These are phyloP conservation scores for Chenopodium album DNA, from an alignment of 148 eudicot species.

Conservation along the genomic window DNA sequence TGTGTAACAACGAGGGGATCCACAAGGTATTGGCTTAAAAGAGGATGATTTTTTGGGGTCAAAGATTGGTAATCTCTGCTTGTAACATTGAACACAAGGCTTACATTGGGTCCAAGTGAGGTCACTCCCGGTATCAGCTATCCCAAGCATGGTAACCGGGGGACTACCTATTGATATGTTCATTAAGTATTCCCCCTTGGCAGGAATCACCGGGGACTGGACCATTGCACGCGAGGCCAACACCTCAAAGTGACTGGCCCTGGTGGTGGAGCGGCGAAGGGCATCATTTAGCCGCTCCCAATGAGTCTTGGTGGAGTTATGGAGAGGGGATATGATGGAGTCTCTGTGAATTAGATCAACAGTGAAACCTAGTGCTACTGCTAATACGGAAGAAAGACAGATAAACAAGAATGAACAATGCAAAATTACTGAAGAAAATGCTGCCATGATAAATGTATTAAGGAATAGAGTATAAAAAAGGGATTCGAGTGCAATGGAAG, in stretches of 20 bases:
- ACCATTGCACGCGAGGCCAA: neutral
- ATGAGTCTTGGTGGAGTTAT: conserved; percentile 25
- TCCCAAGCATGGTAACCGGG: conserved; percentile 27
- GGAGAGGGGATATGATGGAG: conserved; percentile 29
- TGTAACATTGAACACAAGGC: conserved; percentile 41
- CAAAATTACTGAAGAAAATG: neutral
- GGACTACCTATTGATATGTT: conserved; percentile 51
- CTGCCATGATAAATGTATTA: neutral
- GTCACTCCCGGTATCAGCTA: conserved; percentile 49
- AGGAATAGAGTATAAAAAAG: neutral
- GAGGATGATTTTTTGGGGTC: conserved; percentile 40
- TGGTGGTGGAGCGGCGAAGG: conserved; percentile 21
- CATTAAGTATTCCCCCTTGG: conserved; percentile 41
- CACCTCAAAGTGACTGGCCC: conserved; percentile 5
- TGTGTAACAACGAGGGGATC: conserved; percentile 30
- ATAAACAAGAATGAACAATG: conserved; percentile 8
- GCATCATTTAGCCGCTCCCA: conserved; percentile 23
- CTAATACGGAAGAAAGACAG: neutral
- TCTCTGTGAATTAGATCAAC: conserved; percentile 35
- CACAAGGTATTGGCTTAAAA: conserved; percentile 33
- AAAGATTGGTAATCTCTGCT: conserved; percentile 37
- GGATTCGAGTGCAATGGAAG: neutral
- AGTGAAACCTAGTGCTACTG: conserved; percentile 5
- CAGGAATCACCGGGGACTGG: conserved; percentile 11
- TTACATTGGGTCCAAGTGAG: conserved; percentile 51